Evolutionary conservation across 2,329 filamentous ascomycete genomes (phyloP), one percentile per base, ranked within the genome.

Genomic region (Cordyceps tenuipes): DNA sequence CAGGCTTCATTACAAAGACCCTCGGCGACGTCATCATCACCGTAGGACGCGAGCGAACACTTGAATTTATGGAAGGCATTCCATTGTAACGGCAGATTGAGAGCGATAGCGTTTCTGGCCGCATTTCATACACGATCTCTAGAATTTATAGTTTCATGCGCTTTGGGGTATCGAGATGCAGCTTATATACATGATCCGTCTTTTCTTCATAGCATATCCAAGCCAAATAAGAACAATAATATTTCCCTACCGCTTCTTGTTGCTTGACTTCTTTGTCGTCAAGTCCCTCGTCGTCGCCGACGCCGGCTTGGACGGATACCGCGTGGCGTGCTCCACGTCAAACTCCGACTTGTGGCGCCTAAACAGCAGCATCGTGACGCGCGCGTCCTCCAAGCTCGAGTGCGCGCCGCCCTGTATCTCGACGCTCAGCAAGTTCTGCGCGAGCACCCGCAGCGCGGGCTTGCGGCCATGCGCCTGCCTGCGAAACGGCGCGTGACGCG

Each of bases 311-410:
- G 75, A 69, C 3, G 81, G 78, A 71, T 82, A 94, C 61, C 82
- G 84, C 71, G 84, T 86, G 60, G 86, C 77, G 71, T 91, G 85
- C 70, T 96, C 90, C 61, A 85, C 77, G 70, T 97, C 94, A 69
- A 99, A 97, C 0, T 81, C 88, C 19, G 86, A 79, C 75, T 97
- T 97, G 71, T 91, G 84, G 65, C 85, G 83, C 63, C 89, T 82
- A 69, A 96, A 97, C 47, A 99, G 76, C 60, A 93, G 76, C 91
- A 99, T 97, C 0, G 91, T 87, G 5, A 90, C 91, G 65, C 91
- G 80, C 1, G 94, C 94, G 77, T 99, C 94, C 76, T 88, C 78
- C 63, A 88, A 75, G 70, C 85, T 88, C 1, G 84, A 87, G 70
- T 88, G 86, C 29, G 81, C 76, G 1, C 84, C 85, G 21, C 72